Conservation (phyloP, 2,329 filamentous ascomycete species). For the Bisporella sp. region DNA sequence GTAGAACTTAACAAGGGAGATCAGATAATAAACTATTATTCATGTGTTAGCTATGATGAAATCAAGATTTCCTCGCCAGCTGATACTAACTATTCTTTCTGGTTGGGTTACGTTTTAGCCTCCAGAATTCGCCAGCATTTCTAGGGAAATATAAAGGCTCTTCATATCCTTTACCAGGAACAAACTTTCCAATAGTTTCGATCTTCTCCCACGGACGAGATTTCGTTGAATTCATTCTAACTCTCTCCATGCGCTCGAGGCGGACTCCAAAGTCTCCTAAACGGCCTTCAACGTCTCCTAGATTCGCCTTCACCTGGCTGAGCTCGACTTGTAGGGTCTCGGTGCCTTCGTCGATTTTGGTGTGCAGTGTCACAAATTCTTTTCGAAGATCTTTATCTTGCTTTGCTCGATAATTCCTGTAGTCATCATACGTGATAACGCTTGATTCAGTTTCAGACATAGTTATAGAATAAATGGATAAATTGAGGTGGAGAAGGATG, state of each 20-base stretch:
- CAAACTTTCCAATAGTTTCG: background rate
- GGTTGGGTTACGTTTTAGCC: background rate
- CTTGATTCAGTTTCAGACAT: no score
- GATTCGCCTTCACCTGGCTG: no score
- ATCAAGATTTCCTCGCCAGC: background rate
- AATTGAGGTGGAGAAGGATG: no score
- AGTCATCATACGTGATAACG: no score
- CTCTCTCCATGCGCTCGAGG: background rate
- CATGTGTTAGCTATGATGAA: background rate
- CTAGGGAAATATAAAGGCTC: background rate
- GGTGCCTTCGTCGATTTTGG: no score
- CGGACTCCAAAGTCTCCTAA: background rate
- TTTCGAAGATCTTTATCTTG: no score
- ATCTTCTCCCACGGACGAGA: background rate
- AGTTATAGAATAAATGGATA: no score
- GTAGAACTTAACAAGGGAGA: background rate
- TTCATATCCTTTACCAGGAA: background rate
- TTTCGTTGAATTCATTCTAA: background rate
- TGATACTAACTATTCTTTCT: background rate
- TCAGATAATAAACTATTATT: background rate
- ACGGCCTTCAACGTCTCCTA: background rate
- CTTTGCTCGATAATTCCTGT: no score
- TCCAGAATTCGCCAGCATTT: background rate
- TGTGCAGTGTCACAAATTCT: no score
- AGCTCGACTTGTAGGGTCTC: no score